These are phyloP conservation scores for Cryphonectria carpinicola DNA, from an alignment of 2,329 filamentous ascomycete species.

Conservation along the genomic window DNA sequence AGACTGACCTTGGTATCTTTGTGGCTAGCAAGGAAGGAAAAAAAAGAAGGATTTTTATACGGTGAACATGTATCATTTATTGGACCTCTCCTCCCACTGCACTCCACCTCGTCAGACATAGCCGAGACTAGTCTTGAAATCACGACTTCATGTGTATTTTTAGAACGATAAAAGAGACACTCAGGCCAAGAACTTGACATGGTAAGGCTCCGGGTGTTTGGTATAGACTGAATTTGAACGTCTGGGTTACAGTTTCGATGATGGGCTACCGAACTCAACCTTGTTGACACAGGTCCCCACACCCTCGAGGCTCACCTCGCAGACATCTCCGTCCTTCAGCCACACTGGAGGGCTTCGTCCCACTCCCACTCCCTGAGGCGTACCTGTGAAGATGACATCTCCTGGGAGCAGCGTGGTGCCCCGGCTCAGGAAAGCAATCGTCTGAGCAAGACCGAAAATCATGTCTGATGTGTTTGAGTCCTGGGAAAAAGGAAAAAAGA, in stretches of 20 bases:
- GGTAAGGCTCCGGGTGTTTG: not conserved
- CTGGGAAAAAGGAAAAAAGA: constrained; percentile 33
- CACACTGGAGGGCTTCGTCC: constrained; percentile 68
- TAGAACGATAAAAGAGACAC: not conserved
- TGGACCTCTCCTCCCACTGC: not conserved
- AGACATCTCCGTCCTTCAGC: constrained; percentile 71
- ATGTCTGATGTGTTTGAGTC: constrained; percentile 62
- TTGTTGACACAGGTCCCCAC: constrained; percentile 64
- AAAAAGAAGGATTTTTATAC: not conserved
- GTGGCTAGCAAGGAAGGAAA: not conserved
- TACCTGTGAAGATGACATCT: constrained; percentile 70
- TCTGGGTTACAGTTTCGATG: constrained; percentile 39
- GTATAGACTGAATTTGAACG: not conserved
- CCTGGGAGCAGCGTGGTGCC: constrained; percentile 67
- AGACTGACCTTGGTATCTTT: not conserved
- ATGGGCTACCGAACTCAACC: constrained; percentile 46
- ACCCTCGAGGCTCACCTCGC: constrained; percentile 69
- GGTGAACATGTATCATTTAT: not conserved
- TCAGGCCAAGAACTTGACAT: not conserved
- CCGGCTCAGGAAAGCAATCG: constrained; percentile 62
- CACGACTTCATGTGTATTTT: not conserved
- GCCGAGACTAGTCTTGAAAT: not conserved
- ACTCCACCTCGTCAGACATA: not conserved
- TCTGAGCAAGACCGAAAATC: constrained; percentile 65
- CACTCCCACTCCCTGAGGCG: constrained; percentile 66